Base-by-base conservation (phyloP, 2,329 filamentous ascomycete species). In the Aspergillus caelatus region DNA sequence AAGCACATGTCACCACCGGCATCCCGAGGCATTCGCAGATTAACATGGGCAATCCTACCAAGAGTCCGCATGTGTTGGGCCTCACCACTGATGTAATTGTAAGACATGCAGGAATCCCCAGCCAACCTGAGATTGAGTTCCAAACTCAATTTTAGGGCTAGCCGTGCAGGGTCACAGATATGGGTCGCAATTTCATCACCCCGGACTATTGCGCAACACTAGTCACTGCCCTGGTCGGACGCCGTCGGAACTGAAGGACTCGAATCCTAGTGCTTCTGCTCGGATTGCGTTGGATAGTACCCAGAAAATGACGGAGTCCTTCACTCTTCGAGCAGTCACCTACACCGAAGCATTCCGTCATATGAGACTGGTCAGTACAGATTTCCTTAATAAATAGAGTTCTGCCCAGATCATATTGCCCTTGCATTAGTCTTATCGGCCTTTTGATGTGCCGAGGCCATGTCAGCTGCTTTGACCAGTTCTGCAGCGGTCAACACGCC, bases 1-100 rank as follows among this genome's bases (percentile, higher is more conserved):
- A 36, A 54, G 52, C 52, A 54, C 52, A 36, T 54, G 52, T 54
- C 46, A 50, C 26, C 26, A 19, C 46, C 46, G 46, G 46, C 46
- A 50, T 50, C 46, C 46, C 46, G 46, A 50, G 46, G 46, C 26
- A 50, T 50, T 26, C 26, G 19, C 16, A n/a, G 14, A 32, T 19
- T 2, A 19, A 50, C 14, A 30, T 30, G 23, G 23, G 7, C 14
- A 19, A 50, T 23, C 6, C 3, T 5, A 2, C 10, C 1, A 11
- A 46, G 2, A 21, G n/a, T 23, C 21, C 43, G 4, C 43, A 46
- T 46, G 43, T 46, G 43, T 46, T 46, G 43, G 11, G n/a, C n/a
- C 23, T 23, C 43, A 21, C 11, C 43, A 46, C n/a, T 46, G 43
- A 46, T 46, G 43, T 46, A 46, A 46, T 6, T 23, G 5, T 46